Percentiles rank a stretch among this genome's conserved stretches.
Evolutionary conservation across 2,329 filamentous ascomycete species (phyloP).

Genomic region (Emydomyces testavorans): DNA sequence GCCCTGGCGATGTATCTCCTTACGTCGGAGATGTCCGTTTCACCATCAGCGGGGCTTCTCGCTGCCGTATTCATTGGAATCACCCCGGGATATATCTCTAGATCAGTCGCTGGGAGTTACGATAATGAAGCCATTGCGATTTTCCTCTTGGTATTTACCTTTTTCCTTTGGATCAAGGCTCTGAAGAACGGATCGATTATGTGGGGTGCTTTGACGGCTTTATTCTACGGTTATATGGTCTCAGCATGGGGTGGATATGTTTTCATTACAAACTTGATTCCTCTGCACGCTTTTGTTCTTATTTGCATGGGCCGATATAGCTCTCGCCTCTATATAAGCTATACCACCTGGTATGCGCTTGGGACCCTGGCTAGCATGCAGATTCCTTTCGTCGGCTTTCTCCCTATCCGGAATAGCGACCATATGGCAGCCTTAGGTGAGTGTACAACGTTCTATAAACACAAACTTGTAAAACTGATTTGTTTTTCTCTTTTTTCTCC

Average conservation of each 20-base stretch:
- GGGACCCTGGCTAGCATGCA: constrained; percentile 98
- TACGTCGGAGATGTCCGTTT: constrained; percentile 94
- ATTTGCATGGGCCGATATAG: constrained; percentile 97
- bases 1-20: constrained; percentile 88
- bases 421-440: constrained; percentile 93
- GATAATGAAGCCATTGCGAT: constrained; percentile 99
- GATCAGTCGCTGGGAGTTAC: constrained; percentile 95
- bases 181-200: constrained; percentile 92
- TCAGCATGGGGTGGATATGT: constrained; percentile 99
- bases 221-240: constrained; percentile 99
- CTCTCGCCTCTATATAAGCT: constrained; percentile 85
- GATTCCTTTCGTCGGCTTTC: constrained; percentile 95
- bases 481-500: no score
- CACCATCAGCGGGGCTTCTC: constrained; percentile 84
- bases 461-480: constrained; percentile 17
- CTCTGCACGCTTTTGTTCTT: constrained; percentile 84
- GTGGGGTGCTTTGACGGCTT: constrained; percentile 85
- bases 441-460: no score
- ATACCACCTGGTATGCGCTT: constrained; percentile 95
- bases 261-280: constrained; percentile 96
- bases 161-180: constrained; percentile 98
- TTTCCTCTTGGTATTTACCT: constrained; percentile 95
- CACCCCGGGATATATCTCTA: constrained; percentile 90
- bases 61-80: constrained; percentile 97
- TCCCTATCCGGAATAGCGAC: constrained; percentile 92